Evolutionary conservation across 306 rosid genomes (phyloP).

Genomic region (Cajanus cajan): DNA sequence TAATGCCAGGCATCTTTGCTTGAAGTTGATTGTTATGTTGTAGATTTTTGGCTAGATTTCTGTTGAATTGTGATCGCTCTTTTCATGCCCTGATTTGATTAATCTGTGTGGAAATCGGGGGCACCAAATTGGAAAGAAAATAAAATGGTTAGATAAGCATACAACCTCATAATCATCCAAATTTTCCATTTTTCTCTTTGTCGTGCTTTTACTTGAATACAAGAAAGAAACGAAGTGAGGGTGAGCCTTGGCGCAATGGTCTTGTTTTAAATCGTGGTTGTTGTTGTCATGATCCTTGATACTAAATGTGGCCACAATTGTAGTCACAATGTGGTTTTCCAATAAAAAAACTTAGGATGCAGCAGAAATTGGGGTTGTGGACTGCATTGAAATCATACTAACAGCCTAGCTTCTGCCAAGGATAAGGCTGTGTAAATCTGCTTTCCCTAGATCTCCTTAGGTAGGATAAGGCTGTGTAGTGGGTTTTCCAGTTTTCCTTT

Average conservation of each 20-base stretch:
- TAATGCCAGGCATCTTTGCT: neutral
- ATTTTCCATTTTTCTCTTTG: neutral
- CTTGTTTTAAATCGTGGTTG: neutral
- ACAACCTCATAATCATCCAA: neutral
- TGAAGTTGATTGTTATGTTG: neutral
- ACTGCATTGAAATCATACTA: neutral
- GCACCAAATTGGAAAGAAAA: neutral
- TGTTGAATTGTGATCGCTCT: neutral
- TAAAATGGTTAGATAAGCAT: neutral
- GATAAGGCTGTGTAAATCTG: neutral
- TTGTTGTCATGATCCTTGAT: neutral
- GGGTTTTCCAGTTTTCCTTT: neutral
- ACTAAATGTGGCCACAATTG: neutral
- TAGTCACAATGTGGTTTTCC: neutral
- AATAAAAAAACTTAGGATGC: too few relatives aligned
- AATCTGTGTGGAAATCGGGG: neutral
- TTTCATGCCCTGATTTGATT: neutral
- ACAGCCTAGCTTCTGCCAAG: neutral
- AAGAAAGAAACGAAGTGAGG: neutral
- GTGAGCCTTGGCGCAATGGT: neutral
- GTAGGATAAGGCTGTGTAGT: neutral
- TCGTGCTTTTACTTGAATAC: neutral
- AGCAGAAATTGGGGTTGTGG: too few relatives aligned
- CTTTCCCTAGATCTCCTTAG: neutral
- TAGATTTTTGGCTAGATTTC: neutral